phyloP scores from a whole-genome alignment of 139 green algal genomes.

The Coelastrella sp. region DNA sequence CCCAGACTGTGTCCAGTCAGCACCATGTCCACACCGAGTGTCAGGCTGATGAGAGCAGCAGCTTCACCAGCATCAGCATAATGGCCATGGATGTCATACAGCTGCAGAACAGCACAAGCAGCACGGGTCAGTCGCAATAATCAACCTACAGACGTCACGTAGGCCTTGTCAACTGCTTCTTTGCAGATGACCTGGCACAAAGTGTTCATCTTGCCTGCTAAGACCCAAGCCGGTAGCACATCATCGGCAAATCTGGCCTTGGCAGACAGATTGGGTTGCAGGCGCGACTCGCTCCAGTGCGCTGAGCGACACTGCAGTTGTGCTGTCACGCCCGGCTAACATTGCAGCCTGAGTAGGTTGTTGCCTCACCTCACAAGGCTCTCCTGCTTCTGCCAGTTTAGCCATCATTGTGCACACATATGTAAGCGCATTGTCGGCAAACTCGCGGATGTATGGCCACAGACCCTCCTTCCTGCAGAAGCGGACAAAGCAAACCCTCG shows the following conservation, averaged over 20 bases:
- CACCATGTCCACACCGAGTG: slow-evolving; percentile 91
- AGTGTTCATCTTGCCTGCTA: no score
- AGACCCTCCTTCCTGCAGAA: slow-evolving; percentile 87
- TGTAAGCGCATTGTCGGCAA: slow-evolving; percentile 85
- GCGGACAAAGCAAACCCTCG: not conserved
- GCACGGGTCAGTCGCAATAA: not conserved
- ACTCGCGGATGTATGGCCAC: slow-evolving; percentile 95
- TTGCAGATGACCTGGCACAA: no score
- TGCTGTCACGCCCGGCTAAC: no score
- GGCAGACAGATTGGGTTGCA: no score
- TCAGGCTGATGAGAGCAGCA: slow-evolving; percentile 80
- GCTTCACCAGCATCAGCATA: slow-evolving; percentile 90
- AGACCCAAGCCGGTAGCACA: no score
- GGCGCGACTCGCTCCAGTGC: no score
- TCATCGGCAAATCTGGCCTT: no score
- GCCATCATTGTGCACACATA: slow-evolving; percentile 75
- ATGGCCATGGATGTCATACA: slow-evolving; percentile 74
- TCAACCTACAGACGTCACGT: no score
- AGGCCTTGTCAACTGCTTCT: no score
- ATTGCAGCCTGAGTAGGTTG: not conserved
- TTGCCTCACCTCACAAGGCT: slow-evolving; percentile 64
- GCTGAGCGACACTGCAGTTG: no score
- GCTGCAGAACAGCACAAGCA: not conserved
- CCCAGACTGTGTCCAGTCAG: slow-evolving; percentile 95
- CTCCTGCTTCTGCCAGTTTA: slow-evolving; percentile 64